Conservation (phyloP, 2,329 filamentous ascomycete genomes). For the Coccinonectria pachysandricola region DNA sequence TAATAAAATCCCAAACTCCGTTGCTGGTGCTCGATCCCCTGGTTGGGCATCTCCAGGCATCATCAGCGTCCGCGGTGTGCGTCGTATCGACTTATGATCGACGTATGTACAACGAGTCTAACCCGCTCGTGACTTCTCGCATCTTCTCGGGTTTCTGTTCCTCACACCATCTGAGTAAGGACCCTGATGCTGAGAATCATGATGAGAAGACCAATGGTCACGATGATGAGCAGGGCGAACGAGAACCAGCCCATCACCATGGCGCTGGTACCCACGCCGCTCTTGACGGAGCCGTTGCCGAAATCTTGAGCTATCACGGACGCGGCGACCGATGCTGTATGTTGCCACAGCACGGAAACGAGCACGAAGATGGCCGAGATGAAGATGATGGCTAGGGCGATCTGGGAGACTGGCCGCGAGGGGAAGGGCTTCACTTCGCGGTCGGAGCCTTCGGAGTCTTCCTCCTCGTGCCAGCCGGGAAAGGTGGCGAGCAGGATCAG, state of each 20-base stretch:
- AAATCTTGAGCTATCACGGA: conserved; percentile 89
- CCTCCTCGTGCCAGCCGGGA: conserved; percentile 92
- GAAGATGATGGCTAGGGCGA: conserved; percentile 87
- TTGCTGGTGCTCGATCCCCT: conserved; percentile 23
- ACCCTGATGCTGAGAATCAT: conserved; percentile 94
- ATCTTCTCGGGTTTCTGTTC: conserved; percentile 6
- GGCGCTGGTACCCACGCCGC: conserved; percentile 82
- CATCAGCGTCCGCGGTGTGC: conserved; percentile 9
- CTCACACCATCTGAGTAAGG: conserved; percentile 47
- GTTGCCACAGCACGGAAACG: conserved; percentile 78
- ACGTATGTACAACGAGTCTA: conserved; percentile 18
- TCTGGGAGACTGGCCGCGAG: conserved; percentile 81
- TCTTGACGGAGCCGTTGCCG: conserved; percentile 77
- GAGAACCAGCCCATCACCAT: conserved; percentile 99
- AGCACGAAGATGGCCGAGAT: conserved; percentile 60
- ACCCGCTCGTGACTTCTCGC: too few relatives aligned
- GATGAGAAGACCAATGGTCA: conserved; percentile 86
- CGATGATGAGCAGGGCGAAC: conserved; percentile 84
- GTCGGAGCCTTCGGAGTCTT: conserved; percentile 69
- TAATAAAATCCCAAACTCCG: conserved; percentile 21
- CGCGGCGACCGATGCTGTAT: conserved; percentile 92
- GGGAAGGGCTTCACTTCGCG: conserved; percentile 92
- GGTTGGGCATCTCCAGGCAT: conserved; percentile 13
- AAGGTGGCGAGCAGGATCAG: conserved; percentile 93
- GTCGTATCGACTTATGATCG: conserved; percentile 7